phyloP scores from a whole-genome alignment of 805 yeast species.

The Maudiozyma saulgeensis region DNA sequence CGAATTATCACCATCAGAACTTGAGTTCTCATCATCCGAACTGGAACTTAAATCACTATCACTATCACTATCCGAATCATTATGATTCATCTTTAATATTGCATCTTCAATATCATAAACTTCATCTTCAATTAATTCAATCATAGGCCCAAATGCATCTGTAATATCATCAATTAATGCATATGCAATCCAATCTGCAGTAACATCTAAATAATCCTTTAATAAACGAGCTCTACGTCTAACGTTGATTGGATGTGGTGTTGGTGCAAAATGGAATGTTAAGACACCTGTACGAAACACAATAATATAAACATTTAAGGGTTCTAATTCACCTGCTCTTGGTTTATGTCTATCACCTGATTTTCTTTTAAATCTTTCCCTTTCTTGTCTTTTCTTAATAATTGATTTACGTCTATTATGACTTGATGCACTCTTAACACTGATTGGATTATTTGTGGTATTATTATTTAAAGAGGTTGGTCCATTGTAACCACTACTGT shows the following conservation, averaged over 20 bases:
- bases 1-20: constrained; percentile 6
- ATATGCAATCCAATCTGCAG: constrained; percentile 95
- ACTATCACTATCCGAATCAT: constrained; percentile 36
- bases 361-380: constrained; percentile 33
- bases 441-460: constrained; percentile 3
- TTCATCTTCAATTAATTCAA: constrained; percentile 86
- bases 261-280: constrained; percentile 88
- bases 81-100: constrained; percentile 77
- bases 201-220: constrained; percentile 78
- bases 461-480: not conserved
- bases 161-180: constrained; percentile 95
- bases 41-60: constrained; percentile 30
- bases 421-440: constrained; percentile 4
- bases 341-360: constrained; percentile 38
- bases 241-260: constrained; percentile 94
- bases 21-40: constrained; percentile 11
- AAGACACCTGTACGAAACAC: constrained; percentile 87
- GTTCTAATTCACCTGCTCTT: constrained; percentile 55
- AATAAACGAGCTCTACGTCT: constrained; percentile 84
- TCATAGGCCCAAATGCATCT: constrained; percentile 95
- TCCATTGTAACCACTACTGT: not conserved
- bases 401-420: constrained; percentile 19
- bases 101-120: constrained; percentile 93
- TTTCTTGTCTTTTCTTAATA: constrained; percentile 26
- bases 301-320: constrained; percentile 84